Percentiles rank a stretch among this genome's conserved stretches.
phyloP scores from a whole-genome alignment of 176 grass and related monocot genomes.

The Oryza nivara region DNA sequence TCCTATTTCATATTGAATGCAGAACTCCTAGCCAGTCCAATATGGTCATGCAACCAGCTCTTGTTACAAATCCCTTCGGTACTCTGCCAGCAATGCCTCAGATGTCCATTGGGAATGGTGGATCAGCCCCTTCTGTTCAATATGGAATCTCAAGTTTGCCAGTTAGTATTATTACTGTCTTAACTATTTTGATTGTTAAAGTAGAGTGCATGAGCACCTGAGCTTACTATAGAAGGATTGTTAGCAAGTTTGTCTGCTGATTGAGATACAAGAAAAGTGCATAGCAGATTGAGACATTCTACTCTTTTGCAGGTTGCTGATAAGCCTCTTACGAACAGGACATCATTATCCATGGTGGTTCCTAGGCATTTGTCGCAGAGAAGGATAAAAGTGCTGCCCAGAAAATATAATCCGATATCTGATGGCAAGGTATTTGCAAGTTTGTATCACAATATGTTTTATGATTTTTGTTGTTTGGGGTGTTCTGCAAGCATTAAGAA shows the following conservation, averaged over 20 bases:
- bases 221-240: background rate
- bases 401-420: constrained; percentile 73
- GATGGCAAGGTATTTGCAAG: constrained; percentile 68
- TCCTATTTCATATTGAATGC: constrained; percentile 42
- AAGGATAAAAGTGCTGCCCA: constrained; percentile 78
- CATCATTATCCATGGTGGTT: constrained; percentile 65
- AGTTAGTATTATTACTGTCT: constrained; percentile 45
- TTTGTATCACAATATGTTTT: constrained; percentile 10
- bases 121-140: constrained; percentile 83
- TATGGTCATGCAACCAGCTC: constrained; percentile 75
- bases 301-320: constrained; percentile 76
- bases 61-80: constrained; percentile 87
- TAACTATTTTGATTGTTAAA: constrained; percentile 28
- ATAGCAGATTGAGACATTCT: constrained; percentile 34
- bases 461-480: background rate
- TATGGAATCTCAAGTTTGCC: constrained; percentile 99
- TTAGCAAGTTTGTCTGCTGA: background rate
- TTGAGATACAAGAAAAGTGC: background rate
- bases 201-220: background rate
- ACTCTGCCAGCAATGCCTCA: constrained; percentile 92
- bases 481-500: constrained; percentile 13
- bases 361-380: constrained; percentile 88
- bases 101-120: constrained; percentile 86
- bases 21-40: constrained; percentile 59
- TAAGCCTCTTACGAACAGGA: constrained; percentile 66